Evolutionary conservation across 148 eudicot species (phyloP).

Genomic region (Nepenthes gracilis): DNA sequence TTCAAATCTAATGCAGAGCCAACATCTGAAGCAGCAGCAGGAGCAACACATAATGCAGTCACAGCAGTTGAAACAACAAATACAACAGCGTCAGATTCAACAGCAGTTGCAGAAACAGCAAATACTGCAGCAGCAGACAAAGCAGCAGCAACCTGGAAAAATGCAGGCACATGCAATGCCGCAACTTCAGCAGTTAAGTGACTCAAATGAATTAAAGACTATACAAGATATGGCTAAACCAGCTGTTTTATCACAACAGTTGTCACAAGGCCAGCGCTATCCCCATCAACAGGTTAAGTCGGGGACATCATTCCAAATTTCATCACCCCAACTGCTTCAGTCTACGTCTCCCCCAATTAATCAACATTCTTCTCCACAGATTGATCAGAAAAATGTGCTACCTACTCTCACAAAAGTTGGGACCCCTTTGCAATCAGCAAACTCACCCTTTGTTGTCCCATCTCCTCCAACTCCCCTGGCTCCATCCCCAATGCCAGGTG

Average conservation of each 20-base stretch:
- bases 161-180: slow-evolving; percentile 52
- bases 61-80: slow-evolving; percentile 43
- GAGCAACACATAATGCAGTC: slow-evolving; percentile 45
- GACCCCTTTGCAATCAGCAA: slow-evolving; percentile 78
- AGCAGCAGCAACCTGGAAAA: slow-evolving; percentile 33
- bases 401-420: slow-evolving; percentile 45
- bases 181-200: slow-evolving; percentile 66
- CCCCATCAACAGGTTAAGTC: slow-evolving; percentile 61
- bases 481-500: slow-evolving; percentile 85
- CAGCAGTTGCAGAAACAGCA: slow-evolving; percentile 44
- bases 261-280: slow-evolving; percentile 52
- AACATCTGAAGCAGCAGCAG: slow-evolving; percentile 68
- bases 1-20: slow-evolving; percentile 58
- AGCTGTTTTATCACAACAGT: slow-evolving; percentile 61
- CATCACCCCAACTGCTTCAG: slow-evolving; percentile 69
- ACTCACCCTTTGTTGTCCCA: slow-evolving; percentile 66
- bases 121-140: slow-evolving; percentile 31
- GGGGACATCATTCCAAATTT: slow-evolving; percentile 47
- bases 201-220: slow-evolving; percentile 51
- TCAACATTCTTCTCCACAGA: slow-evolving; percentile 82
- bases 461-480: slow-evolving; percentile 72
- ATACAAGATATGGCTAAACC: slow-evolving; percentile 59
- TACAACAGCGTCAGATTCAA: slow-evolving; percentile 34
- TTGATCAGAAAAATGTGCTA: slow-evolving; percentile 64
- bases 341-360: slow-evolving; percentile 67